Base-by-base conservation (phyloP, 208 protist species). In the Leishmania braziliensis region DNA sequence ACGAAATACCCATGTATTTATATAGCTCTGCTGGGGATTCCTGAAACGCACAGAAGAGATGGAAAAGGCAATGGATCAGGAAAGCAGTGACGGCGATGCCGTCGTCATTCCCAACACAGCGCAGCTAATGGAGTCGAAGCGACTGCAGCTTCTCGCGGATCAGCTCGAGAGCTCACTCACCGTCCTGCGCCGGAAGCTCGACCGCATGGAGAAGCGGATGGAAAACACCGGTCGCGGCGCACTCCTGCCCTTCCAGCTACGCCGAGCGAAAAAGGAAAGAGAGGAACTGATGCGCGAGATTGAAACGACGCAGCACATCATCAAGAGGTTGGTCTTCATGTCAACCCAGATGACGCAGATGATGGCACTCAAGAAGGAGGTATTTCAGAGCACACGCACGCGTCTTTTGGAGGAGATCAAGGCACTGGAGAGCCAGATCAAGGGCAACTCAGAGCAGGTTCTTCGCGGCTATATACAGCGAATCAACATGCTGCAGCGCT, bases 401-500 rank as follows among this genome's bases (percentile, higher is more conserved):
- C 79, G 74, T 18, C 83, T 97, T 79, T 43, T 84, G 60, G 58
- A 75, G 26, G 92, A 96, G 80, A 90, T 95, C 29, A 84, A 79
- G 16, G 58, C 78, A 36, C 85, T 96, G 56, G 50, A 79, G 54
- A 54, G 72, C 16, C 66, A 91, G 78, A 58, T 86, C 16, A 68
- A 81, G 10, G 69, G 58, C 8, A 95, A 95, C 79, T 63, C 75
- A 16, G 84, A 83, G 36, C 54, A 69, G n/a, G 93, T 97, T 56
- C 94, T 87, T 36, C 85, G 86, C 12, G 89, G 92, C 29, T 96
- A 88, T 80, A 87, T 93, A 1, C 83, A 91, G 39, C 92, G 94
- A 60, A 94, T 97, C 46, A 92, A 90, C 65, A 84, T 97, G 76
- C 85, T 97, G 56, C 89, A 94, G 58, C 92, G 91, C 4, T 97